phyloP scores from a whole-genome alignment of 1,284 basidiomycete species.

The Acaromyces ingoldii region DNA sequence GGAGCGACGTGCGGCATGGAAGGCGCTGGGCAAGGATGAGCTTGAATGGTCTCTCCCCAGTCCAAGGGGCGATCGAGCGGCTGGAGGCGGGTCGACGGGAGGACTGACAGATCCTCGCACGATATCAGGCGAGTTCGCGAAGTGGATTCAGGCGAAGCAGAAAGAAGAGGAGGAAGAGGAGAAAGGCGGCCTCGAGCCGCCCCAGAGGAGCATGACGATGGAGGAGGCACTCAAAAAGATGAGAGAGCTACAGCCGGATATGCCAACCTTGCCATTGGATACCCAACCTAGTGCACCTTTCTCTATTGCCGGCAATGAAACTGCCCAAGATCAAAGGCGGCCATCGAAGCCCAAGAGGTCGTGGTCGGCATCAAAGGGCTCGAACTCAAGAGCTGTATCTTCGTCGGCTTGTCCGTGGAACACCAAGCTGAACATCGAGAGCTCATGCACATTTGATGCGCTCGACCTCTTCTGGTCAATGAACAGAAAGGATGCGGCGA shows the following conservation, averaged over 20 bases:
- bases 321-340: no score
- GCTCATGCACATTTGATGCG: neutral
- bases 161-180: neutral
- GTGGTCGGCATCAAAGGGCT: no score
- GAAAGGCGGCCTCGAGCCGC: neutral
- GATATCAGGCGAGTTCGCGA: neutral
- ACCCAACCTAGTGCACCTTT: no score
- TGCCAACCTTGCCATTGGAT: neutral
- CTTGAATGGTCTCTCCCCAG: constrained; percentile 29
- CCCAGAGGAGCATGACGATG: constrained; percentile 20
- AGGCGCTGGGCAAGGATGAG: constrained; percentile 24
- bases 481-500: neutral
- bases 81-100: neutral
- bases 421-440: no score
- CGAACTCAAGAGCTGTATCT: no score
- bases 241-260: constrained; percentile 14
- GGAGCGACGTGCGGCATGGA: constrained; percentile 32
- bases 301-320: no score
- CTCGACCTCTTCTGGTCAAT: neutral
- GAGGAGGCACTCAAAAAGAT: constrained; percentile 29
- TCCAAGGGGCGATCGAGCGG: neutral
- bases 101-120: neutral
- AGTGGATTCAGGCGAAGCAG: neutral
- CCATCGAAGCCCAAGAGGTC: no score
- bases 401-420: no score